A percentile compares a stretch with the other conserved stretches of the same genome.
These are phyloP conservation scores for Asterochloris erici DNA, from an alignment of 139 green algal species.

Conservation along the genomic window DNA sequence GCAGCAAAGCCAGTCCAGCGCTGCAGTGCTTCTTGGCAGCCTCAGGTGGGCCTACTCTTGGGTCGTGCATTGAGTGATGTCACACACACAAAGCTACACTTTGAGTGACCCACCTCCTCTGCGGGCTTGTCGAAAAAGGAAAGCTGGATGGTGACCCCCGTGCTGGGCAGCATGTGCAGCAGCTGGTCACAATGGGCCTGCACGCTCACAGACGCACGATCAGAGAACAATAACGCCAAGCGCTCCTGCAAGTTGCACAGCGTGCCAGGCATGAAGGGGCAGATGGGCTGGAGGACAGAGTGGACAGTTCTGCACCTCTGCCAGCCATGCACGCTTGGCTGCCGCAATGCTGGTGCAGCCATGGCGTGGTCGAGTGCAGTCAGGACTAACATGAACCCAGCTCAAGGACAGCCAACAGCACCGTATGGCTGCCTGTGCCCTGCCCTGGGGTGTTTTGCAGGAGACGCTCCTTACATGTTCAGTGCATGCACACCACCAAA, in stretches of 20 bases:
- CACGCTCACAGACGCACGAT: not conserved
- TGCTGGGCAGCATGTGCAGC: slow-evolving; percentile 27
- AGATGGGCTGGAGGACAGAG: not conserved
- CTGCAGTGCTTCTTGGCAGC: too few species aligned
- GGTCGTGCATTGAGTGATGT: not conserved
- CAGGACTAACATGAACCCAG: too few species aligned
- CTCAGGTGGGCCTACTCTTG: not conserved
- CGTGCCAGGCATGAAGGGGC: not conserved
- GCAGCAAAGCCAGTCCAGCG: too few species aligned
- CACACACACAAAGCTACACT: not conserved
- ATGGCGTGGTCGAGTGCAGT: too few species aligned
- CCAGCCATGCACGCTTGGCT: not conserved
- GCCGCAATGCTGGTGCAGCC: not conserved
- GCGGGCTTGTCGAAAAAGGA: slow-evolving; percentile 40
- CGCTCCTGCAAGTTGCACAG: too few species aligned
- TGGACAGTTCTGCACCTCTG: not conserved
- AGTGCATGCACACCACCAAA: not conserved
- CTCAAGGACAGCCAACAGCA: too few species aligned
- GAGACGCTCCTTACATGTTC: too few species aligned
- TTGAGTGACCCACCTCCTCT: slow-evolving; percentile 10
- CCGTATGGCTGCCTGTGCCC: too few species aligned
- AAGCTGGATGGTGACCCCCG: slow-evolving; percentile 22
- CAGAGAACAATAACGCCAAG: not conserved
- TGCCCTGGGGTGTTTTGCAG: too few species aligned
- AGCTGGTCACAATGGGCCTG: slow-evolving; percentile 23